Base-by-base conservation (phyloP, 2,329 filamentous ascomycete genomes). In the Xylariaceae sp. region DNA sequence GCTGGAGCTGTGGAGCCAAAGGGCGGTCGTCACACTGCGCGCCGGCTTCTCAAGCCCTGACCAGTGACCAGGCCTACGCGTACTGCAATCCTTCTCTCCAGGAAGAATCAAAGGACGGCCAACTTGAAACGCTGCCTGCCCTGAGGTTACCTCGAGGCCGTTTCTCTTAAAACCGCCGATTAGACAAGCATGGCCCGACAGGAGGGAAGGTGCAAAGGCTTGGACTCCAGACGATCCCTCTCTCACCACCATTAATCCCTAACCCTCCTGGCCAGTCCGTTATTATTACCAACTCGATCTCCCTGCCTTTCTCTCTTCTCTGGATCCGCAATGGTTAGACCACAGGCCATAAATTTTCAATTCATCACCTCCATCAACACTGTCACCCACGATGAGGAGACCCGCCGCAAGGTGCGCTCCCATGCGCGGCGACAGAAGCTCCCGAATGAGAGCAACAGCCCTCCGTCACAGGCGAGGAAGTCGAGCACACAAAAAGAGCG, bases 331-430 rank as follows among this genome's bases (percentile, higher is more conserved):
- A 62, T 57, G 50, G 63, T 61, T 58, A 61, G 56, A 52, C 58
- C 63, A 52, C 56, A 61, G 52, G 7, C 49, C n/a, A 68, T 68
- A 10, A 66, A 62, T 10, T 73, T 73, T 47, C 71, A 73, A 57
- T 73, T 73, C 65, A 73, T 73, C 39, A 73, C 71, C 34, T 73
- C 71, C 18, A 72, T 73, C 61, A 73, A 72, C 58, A 73, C 70
- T 10, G 71, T 73, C 52, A 64, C 67, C 48, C 70, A 71, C 52
- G 70, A 72, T 64, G 71, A 71, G n/a, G 71, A 73, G 59, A 73
- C 71, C 23, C 70, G 71, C 47, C 70, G 70, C n/a, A 70, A 66
- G 54, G 71, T 73, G 48, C 70, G 71, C 15, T 73, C 71, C 30
- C 71, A 73, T 58, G 71, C 71, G 11, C 59, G 71, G 48, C 67